Evolutionary conservation across 805 yeast genomes (phyloP).

Genomic region (Lipomyces yamanashiensis): DNA sequence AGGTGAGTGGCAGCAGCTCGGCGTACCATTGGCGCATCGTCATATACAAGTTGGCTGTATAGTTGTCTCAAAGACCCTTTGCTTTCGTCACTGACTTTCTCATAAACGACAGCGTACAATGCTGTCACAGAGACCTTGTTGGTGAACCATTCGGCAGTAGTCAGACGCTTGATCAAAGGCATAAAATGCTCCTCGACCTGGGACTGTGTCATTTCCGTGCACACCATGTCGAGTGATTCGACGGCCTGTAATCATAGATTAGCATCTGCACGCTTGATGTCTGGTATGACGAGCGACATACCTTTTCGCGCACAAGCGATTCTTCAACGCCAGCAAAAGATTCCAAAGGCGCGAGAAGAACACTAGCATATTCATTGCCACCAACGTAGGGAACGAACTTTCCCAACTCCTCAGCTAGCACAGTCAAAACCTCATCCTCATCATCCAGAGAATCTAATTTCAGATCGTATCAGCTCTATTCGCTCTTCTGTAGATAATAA

Average conservation of each 20-base stretch:
- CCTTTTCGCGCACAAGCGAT: constrained; percentile 86
- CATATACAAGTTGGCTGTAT: constrained; percentile 73
- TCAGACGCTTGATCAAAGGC: constrained; percentile 75
- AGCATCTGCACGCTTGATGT: neutral
- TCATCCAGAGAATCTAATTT: constrained; percentile 61
- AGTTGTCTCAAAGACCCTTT: constrained; percentile 66
- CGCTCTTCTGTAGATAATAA: too few species aligned
- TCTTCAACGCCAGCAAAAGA: constrained; percentile 91
- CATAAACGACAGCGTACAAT: constrained; percentile 71
- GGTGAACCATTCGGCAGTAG: constrained; percentile 93
- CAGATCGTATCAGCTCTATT: neutral
- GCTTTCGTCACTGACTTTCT: constrained; percentile 51
- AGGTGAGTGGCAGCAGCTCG: constrained; percentile 88
- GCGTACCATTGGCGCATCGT: constrained; percentile 98
- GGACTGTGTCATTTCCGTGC: constrained; percentile 59
- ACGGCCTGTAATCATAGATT: constrained; percentile 59
- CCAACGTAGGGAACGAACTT: constrained; percentile 88
- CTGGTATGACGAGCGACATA: neutral
- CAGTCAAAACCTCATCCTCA: constrained; percentile 96
- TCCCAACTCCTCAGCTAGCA: constrained; percentile 88
- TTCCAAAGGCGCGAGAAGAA: constrained; percentile 69
- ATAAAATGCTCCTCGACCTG: constrained; percentile 71
- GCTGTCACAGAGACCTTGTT: constrained; percentile 91
- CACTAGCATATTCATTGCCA: constrained; percentile 67
- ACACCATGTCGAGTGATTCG: constrained; percentile 74